Base-by-base conservation (phyloP, 768 basidiomycete genomes). In the Austroboletus festivus region DNA sequence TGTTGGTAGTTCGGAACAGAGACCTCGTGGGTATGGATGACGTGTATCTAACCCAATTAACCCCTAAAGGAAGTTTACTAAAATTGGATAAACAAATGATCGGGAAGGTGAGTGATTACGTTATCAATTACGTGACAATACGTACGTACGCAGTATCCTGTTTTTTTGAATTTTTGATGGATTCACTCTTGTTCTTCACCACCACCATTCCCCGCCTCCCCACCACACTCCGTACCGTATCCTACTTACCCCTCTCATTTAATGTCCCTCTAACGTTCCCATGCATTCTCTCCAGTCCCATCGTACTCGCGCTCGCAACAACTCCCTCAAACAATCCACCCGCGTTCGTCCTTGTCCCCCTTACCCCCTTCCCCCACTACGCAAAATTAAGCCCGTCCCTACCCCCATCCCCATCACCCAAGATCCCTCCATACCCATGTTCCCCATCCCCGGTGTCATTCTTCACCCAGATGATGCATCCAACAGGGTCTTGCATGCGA, bases 391-490 rank as follows among this genome's bases (percentile, higher is more conserved):
- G 51, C 67, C 66, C 33, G 59, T 62, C 15, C 64, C 65, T 38
- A 31, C 57, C 48, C 56, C 58, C 42, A 31, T 41, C 44, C 50
- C 34, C 34, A 52, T 44, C 38, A 54, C 61, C 1, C 38, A 54
- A 16, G 59, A 62, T 19, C 56, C 46, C 22, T 53, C 47, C 21
- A 51, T 63, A 16, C 72, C 77, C 22, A 48, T 65, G 12, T 87
- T 86, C 57, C 85, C 86, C 2, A 78, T 85, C 0, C 75, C 77
- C 2, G 67, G 81, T 56, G 73, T 87, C 65, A 73, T 84, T 47
- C 75, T 89, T 18, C 87, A 89, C 55, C 78, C 81, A 4, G 87
- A 89, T 54, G 87, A 89, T 67, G 82, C 83, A 11, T 72, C 64
- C 48, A 84, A 74, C 63, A 88, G 84, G 64, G 82, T 87, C 48